These are phyloP conservation scores for Helenozyma rhizophorensis DNA, from an alignment of 805 yeast species.

Conservation along the genomic window DNA sequence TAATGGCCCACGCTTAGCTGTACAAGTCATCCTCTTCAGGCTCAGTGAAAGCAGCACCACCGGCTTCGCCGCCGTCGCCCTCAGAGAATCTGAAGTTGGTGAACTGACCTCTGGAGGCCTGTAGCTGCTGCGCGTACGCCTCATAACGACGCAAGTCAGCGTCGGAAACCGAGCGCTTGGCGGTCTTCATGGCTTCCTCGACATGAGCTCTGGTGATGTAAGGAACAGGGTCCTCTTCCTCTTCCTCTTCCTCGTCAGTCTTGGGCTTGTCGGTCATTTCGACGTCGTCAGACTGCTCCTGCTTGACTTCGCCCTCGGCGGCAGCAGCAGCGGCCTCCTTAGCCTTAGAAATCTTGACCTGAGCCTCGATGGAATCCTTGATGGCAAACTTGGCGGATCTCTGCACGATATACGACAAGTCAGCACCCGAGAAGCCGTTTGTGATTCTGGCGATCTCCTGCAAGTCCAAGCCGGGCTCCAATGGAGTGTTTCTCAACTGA, in stretches of 20 bases:
- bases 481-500: constrained; percentile 96
- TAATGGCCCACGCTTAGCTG: constrained; percentile 13
- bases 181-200: constrained; percentile 99
- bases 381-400: constrained; percentile 98
- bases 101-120: constrained; percentile 92
- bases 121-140: constrained; percentile 95
- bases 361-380: constrained; percentile 93
- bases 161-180: constrained; percentile 94
- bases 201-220: constrained; percentile 89
- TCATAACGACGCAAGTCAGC: constrained; percentile 98
- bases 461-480: constrained; percentile 94
- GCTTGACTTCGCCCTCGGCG: constrained; percentile 20
- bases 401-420: constrained; percentile 93
- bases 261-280: constrained; percentile 38
- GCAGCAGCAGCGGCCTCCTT: constrained; percentile 42
- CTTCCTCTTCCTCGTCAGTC: constrained; percentile 52
- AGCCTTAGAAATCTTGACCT: constrained; percentile 28
- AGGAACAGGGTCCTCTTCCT: constrained; percentile 94
- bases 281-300: constrained; percentile 41
- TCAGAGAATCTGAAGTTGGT: constrained; percentile 78
- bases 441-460: constrained; percentile 87
- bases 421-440: constrained; percentile 99
- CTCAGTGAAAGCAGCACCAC: constrained; percentile 42
- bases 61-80: constrained; percentile 23
- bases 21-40: constrained; percentile 38